These are phyloP conservation scores for Rauvolfia tetraphylla DNA, from an alignment of 257 asterid genomes.

Conservation along the genomic window DNA sequence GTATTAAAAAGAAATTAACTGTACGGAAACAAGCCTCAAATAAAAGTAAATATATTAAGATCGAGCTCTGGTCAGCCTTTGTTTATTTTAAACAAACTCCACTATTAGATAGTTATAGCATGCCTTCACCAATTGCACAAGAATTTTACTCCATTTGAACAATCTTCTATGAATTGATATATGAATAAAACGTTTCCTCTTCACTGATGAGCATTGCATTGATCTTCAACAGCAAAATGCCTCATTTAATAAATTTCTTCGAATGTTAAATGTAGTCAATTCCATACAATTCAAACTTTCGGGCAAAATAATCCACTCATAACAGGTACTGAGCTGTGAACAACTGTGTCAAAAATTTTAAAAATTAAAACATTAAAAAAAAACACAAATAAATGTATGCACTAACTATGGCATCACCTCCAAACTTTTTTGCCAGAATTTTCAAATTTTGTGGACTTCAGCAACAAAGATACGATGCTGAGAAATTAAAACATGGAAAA, in stretches of 20 bases:
- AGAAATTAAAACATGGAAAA: conserved; percentile 1
- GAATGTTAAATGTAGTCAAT: not conserved
- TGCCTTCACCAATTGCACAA: conserved; percentile 3
- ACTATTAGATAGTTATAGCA: not conserved
- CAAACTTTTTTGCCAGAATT: not conserved
- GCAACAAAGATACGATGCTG: not conserved
- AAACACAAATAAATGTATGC: not conserved
- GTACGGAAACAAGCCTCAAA: not conserved
- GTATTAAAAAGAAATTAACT: not conserved
- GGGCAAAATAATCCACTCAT: not conserved
- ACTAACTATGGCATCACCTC: not conserved
- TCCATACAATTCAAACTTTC: not conserved
- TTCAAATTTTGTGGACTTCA: not conserved
- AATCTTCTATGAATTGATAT: not conserved
- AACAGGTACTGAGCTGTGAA: not conserved
- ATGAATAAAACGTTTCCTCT: not conserved
- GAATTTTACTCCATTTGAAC: not conserved
- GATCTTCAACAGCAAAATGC: not conserved
- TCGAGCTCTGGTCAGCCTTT: not conserved
- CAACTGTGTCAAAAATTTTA: not conserved
- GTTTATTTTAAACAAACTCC: not conserved
- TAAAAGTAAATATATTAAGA: not conserved
- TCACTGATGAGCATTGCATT: not conserved
- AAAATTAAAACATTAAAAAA: not conserved
- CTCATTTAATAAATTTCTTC: too few relatives aligned